These are phyloP conservation scores for Penicillium subrubescens DNA, from an alignment of 495 filamentous ascomycete species.

Conservation along the genomic window DNA sequence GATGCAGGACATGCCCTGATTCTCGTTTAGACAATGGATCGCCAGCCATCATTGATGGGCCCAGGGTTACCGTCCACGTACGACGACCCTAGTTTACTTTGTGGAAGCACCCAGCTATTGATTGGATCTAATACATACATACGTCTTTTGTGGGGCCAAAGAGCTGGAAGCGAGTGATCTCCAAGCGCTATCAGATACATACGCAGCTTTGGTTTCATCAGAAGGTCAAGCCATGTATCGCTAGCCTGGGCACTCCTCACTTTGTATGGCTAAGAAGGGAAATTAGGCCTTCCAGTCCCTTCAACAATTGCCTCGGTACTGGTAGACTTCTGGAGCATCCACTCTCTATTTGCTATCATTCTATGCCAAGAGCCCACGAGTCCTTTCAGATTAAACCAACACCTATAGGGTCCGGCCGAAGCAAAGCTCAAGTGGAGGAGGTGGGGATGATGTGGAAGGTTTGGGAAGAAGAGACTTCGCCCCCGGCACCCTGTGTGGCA, in stretches of 20 bases:
- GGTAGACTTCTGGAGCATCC: not conserved
- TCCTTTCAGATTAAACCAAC: not conserved
- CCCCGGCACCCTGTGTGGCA: conserved; percentile 1
- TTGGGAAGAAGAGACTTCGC: not conserved
- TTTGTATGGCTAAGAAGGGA: not conserved
- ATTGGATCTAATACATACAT: not conserved
- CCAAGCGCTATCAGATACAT: not conserved
- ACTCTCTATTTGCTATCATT: conserved; percentile 9
- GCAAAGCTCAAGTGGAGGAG: conserved; percentile 3
- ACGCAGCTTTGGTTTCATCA: not conserved
- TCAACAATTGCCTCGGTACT: not conserved
- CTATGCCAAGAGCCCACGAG: not conserved
- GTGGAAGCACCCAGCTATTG: not conserved
- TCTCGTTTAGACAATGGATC: conserved; percentile 7
- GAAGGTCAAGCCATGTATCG: not conserved
- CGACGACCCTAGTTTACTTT: not conserved
- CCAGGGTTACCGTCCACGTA: conserved; percentile 8
- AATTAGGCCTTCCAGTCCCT: not conserved
- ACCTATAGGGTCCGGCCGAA: conserved; percentile 15
- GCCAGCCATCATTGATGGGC: conserved; percentile 4
- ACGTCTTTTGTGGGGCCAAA: not conserved
- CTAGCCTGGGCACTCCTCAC: not conserved
- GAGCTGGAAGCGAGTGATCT: not conserved
- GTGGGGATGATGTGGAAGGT: not conserved
- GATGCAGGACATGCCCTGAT: not conserved